Percentiles rank a stretch among this genome's conserved stretches.
These are phyloP conservation scores for Globisporangium middletonii DNA, from an alignment of 352 stramenopile species.

Conservation along the genomic window DNA sequence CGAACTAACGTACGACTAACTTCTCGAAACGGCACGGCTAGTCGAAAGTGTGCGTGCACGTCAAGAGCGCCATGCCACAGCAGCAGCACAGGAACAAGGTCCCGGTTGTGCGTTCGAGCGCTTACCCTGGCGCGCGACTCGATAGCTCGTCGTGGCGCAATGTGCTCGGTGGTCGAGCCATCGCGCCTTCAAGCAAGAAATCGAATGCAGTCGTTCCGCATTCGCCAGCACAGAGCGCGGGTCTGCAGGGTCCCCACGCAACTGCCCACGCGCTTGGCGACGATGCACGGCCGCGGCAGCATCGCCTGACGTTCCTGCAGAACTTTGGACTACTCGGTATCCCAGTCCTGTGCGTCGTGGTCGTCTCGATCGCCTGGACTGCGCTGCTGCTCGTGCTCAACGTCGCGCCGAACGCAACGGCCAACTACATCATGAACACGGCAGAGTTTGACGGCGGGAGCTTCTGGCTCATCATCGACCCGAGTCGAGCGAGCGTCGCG, in stretches of 20 bases:
- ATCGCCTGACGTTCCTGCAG: constrained; percentile 20
- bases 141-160: constrained; percentile 3
- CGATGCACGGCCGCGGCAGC: neutral
- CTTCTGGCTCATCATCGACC: constrained; percentile 37
- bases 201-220: constrained; percentile 1
- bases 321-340: constrained; percentile 24
- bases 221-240: neutral
- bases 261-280: neutral
- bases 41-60: no score
- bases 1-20: no score
- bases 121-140: constrained; percentile 9
- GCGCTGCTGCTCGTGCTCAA: constrained; percentile 34
- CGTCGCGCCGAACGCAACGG: constrained; percentile 25
- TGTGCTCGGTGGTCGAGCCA: neutral
- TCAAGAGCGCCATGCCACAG: neutral
- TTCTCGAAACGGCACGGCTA: no score
- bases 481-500: constrained; percentile 10
- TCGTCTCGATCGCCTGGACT: constrained; percentile 26
- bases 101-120: constrained; percentile 3
- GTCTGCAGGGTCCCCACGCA: neutral
- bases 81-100: constrained; percentile 3
- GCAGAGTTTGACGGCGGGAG: constrained; percentile 32
- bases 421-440: constrained; percentile 48
- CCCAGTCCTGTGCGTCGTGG: constrained; percentile 15
- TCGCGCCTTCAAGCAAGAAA: neutral